Evolutionary conservation across 148 eudicot species (phyloP).

Genomic region (Selenicereus undatus): DNA sequence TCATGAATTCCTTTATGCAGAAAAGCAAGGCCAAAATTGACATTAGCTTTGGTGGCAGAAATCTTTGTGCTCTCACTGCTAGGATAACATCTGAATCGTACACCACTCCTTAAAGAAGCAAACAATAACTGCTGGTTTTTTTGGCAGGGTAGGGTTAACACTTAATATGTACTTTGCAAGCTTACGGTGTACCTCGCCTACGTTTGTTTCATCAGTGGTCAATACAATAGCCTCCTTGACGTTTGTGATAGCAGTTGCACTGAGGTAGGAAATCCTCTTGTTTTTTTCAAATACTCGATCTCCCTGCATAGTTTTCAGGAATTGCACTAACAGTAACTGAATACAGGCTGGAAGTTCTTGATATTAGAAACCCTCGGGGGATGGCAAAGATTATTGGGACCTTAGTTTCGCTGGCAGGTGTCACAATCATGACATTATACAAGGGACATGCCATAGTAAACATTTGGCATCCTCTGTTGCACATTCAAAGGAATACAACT

Average conservation of each 20-base stretch:
- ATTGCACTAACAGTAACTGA: neutral
- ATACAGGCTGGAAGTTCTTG: constrained; percentile 56
- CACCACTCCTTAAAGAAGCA: neutral
- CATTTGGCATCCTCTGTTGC: constrained; percentile 41
- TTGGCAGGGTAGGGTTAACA: constrained; percentile 66
- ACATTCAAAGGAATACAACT: constrained; percentile 33
- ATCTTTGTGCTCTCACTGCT: constrained; percentile 66
- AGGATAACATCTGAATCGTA: constrained; percentile 40
- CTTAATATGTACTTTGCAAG: constrained; percentile 79
- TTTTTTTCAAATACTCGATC: neutral
- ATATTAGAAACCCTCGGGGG: constrained; percentile 45
- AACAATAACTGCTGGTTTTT: neutral
- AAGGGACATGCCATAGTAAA: constrained; percentile 49
- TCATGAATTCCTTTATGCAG: constrained; percentile 36
- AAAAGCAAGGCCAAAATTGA: constrained; percentile 64
- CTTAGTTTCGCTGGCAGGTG: constrained; percentile 57
- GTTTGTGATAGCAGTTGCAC: constrained; percentile 57
- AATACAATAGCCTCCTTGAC: constrained; percentile 71
- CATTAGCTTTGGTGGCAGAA: constrained; percentile 50
- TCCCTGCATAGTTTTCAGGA: neutral
- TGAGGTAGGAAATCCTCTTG: constrained; percentile 39
- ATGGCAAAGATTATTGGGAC: constrained; percentile 63
- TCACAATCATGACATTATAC: constrained; percentile 62
- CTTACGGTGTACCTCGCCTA: constrained; percentile 68
- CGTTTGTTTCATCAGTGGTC: constrained; percentile 64